Percentiles rank a stretch among this genome's conserved stretches.
Conservation (phyloP, 139 green algal species). For the Closterium sp. region DNA sequence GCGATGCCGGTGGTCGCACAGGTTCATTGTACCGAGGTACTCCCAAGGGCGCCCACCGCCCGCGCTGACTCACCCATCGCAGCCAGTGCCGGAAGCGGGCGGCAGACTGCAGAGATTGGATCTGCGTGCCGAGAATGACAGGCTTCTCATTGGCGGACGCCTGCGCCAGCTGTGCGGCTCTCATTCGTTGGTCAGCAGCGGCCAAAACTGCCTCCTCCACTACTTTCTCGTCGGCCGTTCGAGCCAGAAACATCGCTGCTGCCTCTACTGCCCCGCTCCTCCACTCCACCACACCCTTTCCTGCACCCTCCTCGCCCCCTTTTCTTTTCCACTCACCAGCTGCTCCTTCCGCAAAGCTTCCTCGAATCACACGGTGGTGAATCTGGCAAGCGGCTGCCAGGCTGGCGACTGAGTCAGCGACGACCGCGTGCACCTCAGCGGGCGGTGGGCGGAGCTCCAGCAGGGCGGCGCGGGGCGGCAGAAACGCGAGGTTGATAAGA, state of each 20-base stretch:
- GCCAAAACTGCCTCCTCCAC: background rate
- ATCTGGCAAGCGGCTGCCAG: background rate
- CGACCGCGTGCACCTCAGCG: background rate
- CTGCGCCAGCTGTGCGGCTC: background rate
- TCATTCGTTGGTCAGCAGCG: background rate
- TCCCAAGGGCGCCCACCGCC: background rate
- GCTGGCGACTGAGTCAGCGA: background rate
- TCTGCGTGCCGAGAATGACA: background rate
- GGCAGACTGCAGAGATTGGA: background rate
- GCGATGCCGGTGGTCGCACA: background rate
- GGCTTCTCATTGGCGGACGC: background rate
- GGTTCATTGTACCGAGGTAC: constrained; percentile 1
- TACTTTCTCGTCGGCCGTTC: background rate
- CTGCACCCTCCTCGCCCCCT: background rate
- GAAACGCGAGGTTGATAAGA: background rate
- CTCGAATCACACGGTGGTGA: background rate
- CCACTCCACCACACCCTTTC: background rate
- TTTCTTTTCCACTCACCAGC: background rate
- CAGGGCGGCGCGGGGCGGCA: background rate
- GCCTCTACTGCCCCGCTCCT: background rate
- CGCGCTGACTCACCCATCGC: background rate
- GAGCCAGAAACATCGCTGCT: background rate
- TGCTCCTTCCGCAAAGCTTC: background rate
- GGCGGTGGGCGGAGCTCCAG: background rate
- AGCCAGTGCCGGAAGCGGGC: background rate